A percentile compares a stretch with the other conserved stretches of the same genome.
Conservation (phyloP, 768 basidiomycete genomes). For the Russula dissimulans region DNA sequence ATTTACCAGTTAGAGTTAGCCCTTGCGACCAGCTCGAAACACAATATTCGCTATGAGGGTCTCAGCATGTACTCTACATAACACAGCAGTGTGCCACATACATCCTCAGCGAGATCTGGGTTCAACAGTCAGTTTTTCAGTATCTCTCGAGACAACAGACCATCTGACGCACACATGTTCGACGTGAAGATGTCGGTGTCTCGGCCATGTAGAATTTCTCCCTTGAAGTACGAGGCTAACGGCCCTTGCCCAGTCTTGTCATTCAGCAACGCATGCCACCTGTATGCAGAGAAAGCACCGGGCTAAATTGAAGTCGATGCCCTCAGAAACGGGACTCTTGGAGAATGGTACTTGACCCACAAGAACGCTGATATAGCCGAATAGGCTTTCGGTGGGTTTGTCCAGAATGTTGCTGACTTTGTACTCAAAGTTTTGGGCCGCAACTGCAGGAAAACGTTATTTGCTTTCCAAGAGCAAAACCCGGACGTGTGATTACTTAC, state of each 20-base stretch:
- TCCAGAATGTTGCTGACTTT: conserved; percentile 87
- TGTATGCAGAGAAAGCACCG: conserved; percentile 92
- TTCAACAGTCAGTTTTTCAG: neutral
- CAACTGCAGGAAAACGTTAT: conserved; percentile 38
- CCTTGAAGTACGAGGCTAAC: conserved; percentile 94
- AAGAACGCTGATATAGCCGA: conserved; percentile 95
- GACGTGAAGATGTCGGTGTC: conserved; percentile 92
- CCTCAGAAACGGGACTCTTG: neutral
- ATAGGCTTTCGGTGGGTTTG: conserved; percentile 80
- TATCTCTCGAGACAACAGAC: neutral
- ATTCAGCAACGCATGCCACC: conserved; percentile 85
- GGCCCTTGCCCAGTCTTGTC: conserved; percentile 76
- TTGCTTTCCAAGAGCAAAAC: neutral
- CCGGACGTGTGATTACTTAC: conserved; percentile 28
- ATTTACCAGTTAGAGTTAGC: conserved; percentile 66
- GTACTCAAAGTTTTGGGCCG: conserved; percentile 95
- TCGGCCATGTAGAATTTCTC: conserved; percentile 75
- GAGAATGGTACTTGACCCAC: conserved; percentile 30
- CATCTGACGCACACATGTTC: conserved; percentile 72
- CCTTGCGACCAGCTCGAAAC: conserved; percentile 73
- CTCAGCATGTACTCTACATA: conserved; percentile 14
- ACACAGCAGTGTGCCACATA: conserved; percentile 27
- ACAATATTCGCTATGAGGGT: conserved; percentile 61
- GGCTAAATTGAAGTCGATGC: conserved; percentile 37
- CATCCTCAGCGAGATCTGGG: conserved; percentile 83